Evolutionary conservation across 495 filamentous ascomycete genomes (phyloP).

Genomic region (Penicillium simplicissimum): DNA sequence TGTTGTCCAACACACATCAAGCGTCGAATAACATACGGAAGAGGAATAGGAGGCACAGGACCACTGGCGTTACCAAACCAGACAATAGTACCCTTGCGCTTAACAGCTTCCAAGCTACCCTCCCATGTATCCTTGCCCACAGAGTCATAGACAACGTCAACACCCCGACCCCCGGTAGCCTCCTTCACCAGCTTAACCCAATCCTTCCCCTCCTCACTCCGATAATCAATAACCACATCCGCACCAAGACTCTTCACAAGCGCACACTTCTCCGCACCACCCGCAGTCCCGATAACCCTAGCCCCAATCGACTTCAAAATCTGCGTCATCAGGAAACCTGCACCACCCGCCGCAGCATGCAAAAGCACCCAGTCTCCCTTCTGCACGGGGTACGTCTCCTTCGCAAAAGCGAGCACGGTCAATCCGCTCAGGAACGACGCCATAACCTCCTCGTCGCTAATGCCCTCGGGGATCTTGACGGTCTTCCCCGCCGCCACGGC

Average conservation of each 20-base stretch:
- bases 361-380: conserved; percentile 83
- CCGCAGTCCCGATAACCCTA: conserved; percentile 80
- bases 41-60: conserved; percentile 70
- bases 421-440: conserved; percentile 79
- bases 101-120: conserved; percentile 71
- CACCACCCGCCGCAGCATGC: conserved; percentile 89
- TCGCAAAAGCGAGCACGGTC: conserved; percentile 79
- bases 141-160: conserved; percentile 82
- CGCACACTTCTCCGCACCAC: conserved; percentile 68
- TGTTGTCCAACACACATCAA: not conserved
- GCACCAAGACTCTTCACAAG: conserved; percentile 70
- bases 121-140: conserved; percentile 91
- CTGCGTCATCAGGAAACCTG: conserved; percentile 77
- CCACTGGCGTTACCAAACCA: conserved; percentile 91
- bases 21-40: conserved; percentile 50
- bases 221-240: conserved; percentile 71
- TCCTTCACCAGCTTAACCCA: conserved; percentile 66
- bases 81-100: conserved; percentile 79
- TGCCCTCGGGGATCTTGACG: conserved; percentile 61
- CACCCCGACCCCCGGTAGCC: conserved; percentile 69
- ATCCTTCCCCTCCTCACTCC: conserved; percentile 62
- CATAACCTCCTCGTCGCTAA: conserved; percentile 63
- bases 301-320: conserved; percentile 73
- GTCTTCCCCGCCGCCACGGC: conserved; percentile 57
- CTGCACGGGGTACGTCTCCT: conserved; percentile 73